Base-by-base conservation (phyloP, 257 asterid genomes). In the Nicotiana tabacum region DNA sequence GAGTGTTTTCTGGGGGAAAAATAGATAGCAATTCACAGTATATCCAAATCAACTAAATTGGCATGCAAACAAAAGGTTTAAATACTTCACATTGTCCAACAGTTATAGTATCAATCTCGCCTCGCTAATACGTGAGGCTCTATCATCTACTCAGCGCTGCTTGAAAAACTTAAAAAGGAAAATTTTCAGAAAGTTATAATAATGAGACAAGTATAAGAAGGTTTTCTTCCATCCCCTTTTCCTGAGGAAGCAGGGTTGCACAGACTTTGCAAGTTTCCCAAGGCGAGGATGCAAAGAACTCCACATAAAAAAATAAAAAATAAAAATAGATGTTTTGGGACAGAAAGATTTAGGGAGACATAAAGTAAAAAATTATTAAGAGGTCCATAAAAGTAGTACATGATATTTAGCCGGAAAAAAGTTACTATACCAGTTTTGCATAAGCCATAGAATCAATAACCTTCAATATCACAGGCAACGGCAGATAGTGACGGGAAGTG, bases 391-490 rank as follows among this genome's bases (percentile, higher is more conserved):
- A 56, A 48, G 53, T 0, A 21, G 33, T 30, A 9, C 0, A 5
- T 51, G 11, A 15, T 77, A 8, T 53, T 77, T 29, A 80, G 77
- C n/a, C 27, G 17, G 39, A 17, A 24, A 32, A 4, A 24, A 21
- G 65, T 57, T 76, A 69, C 92, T 51, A 21, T 88, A 96, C 99
- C 92, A 96, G 91, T 87, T 96, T 96, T 85, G 98, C 93, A 68
- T 93, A 96, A 66, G 95, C 30, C 99, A 96, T 93, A 10, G 99
- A 93, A 84, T 96, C 98, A 13, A 96, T 96, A 89, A 96, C 97
- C 88, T 96, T 93, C 95, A 94, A 93, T 83, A 96, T 90, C 60
- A 87, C 87, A 1, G 96, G 92, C 79, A 96, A 29, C 8, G 98
- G 91, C 86, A 78, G 94, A 89, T 92, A 96, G 82, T 96, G 99